Percentiles rank a stretch among this genome's conserved stretches.
phyloP scores from a whole-genome alignment of 1,284 basidiomycete species.

The Ustilago sp. region DNA sequence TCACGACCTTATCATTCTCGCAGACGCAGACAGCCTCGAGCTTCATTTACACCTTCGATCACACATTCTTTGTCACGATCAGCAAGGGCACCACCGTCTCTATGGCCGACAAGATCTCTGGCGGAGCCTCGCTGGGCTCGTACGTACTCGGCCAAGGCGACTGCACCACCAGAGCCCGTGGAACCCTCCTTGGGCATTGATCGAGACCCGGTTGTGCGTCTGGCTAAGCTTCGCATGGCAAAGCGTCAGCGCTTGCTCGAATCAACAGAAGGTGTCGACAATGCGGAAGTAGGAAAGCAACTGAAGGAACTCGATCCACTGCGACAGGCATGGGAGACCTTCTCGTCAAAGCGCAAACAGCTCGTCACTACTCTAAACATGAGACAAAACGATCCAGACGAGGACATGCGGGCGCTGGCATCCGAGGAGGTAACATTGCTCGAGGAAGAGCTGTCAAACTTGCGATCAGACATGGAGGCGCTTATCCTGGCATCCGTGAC shows the following conservation, averaged over 20 bases:
- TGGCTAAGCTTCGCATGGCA: conserved; percentile 41
- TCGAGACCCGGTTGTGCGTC: conserved; percentile 33
- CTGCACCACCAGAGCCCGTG: background rate
- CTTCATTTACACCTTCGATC: background rate
- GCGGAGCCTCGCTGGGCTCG: background rate
- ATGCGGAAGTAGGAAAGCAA: conserved; percentile 34
- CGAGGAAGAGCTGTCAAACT: conserved; percentile 72
- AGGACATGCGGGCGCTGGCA: conserved; percentile 81
- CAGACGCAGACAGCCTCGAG: background rate
- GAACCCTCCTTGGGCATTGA: conserved; percentile 34
- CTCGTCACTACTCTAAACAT: conserved; percentile 66
- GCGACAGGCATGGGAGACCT: conserved; percentile 73
- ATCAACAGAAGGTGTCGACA: conserved; percentile 17
- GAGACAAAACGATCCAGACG: conserved; percentile 72
- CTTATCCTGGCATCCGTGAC: conserved; percentile 76
- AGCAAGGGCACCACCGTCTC: too few species aligned
- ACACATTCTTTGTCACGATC: background rate
- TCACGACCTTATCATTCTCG: background rate
- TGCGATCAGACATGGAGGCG: conserved; percentile 76
- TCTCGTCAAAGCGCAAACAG: conserved; percentile 71
- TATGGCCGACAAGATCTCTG: background rate
- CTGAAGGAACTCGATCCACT: conserved; percentile 75
- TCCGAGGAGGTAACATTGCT: conserved; percentile 77
- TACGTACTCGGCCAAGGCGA: conserved; percentile 15
- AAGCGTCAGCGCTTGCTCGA: conserved; percentile 40